phyloP scores from a whole-genome alignment of 305 asterid genomes.

The Vinca major region DNA sequence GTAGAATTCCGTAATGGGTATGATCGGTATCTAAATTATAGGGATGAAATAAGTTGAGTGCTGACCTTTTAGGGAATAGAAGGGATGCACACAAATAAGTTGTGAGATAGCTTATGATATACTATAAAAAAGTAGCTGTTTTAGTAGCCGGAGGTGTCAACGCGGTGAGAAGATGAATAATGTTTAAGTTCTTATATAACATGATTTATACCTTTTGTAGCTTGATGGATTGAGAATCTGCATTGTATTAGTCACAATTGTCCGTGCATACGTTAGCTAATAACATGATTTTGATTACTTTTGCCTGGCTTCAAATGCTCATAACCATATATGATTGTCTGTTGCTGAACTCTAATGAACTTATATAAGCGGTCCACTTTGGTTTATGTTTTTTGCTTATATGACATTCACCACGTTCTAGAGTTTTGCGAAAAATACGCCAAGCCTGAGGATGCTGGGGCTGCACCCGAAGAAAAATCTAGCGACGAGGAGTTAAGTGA shows the following conservation, averaged over 20 bases:
- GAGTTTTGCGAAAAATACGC: constrained; percentile 76
- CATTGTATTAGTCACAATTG: neutral
- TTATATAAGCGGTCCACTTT: neutral
- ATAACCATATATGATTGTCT: neutral
- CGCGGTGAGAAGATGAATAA: no score
- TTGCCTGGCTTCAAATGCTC: neutral
- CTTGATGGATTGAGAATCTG: neutral
- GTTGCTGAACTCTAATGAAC: neutral
- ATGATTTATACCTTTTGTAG: neutral
- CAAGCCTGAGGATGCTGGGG: constrained; percentile 70
- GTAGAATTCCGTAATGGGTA: no score
- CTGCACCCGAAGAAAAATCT: constrained; percentile 49
- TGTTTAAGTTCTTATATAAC: neutral
- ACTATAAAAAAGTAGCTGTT: no score
- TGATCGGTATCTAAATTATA: no score
- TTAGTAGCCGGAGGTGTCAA: no score
- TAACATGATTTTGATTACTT: neutral
- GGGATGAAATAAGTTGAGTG: no score
- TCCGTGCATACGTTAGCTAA: neutral
- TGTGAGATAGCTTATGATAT: no score
- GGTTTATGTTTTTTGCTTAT: neutral
- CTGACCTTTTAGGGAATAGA: no score
- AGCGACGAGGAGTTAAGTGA: constrained; percentile 71
- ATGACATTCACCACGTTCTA: constrained; percentile 12
- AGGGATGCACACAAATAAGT: no score